Conservation (phyloP, 352 stramenopile genomes). For the Globisporangium lucens region DNA sequence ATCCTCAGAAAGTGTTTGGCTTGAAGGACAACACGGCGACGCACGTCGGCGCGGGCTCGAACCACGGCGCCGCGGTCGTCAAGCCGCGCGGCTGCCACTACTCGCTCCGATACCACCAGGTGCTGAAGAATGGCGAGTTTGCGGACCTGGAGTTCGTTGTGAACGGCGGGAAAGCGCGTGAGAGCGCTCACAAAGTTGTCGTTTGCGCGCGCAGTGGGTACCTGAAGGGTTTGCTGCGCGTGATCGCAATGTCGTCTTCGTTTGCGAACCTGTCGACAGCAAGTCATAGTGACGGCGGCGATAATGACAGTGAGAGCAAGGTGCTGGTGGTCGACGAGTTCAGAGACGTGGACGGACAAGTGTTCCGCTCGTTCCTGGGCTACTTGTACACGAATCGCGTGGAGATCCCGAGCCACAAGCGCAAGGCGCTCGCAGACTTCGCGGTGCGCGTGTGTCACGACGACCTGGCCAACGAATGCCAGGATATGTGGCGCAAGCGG, state of each 20-base stretch:
- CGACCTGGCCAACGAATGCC: slow-evolving; percentile 38
- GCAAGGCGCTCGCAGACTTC: slow-evolving; percentile 47
- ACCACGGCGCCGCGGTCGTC: slow-evolving; percentile 62
- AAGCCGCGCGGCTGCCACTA: slow-evolving; percentile 56
- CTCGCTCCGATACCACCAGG: slow-evolving; percentile 53
- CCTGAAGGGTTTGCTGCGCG: slow-evolving; percentile 50
- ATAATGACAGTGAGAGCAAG: background rate
- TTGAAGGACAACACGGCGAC: slow-evolving; percentile 56
- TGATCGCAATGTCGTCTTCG: slow-evolving; percentile 19
- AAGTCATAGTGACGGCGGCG: slow-evolving; percentile 7
- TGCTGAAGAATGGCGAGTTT: slow-evolving; percentile 51
- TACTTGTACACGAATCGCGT: slow-evolving; percentile 76
- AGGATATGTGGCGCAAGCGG: slow-evolving; percentile 55
- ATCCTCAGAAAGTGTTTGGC: slow-evolving; percentile 58
- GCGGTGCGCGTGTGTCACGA: slow-evolving; percentile 54
- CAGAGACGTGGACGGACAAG: slow-evolving; percentile 47
- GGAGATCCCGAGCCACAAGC: slow-evolving; percentile 61
- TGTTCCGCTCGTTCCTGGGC: slow-evolving; percentile 59
- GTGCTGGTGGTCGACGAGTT: slow-evolving; percentile 51
- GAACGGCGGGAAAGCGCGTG: slow-evolving; percentile 18
- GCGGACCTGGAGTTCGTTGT: slow-evolving; percentile 55
- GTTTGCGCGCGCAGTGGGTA: slow-evolving; percentile 61
- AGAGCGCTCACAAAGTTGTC: slow-evolving; percentile 46
- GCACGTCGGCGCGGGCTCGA: slow-evolving; percentile 60
- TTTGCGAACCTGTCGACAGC: background rate